Evolutionary conservation across 192 early-diverging fungal species (phyloP).

Genomic region (Linnemannia hyalina): DNA sequence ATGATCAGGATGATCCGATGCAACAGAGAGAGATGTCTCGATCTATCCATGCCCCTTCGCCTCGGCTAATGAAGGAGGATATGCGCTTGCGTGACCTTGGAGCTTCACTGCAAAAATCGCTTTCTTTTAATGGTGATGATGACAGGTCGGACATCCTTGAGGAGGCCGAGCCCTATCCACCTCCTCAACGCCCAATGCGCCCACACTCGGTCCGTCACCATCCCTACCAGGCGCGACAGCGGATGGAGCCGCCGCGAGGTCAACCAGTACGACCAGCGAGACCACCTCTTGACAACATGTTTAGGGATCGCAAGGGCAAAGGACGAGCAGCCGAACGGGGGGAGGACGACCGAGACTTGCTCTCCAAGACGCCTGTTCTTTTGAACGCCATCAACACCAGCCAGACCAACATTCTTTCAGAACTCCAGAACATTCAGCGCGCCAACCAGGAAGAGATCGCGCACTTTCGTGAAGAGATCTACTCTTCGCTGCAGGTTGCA

Average conservation of each 20-base stretch:
- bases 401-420: slow-evolving; percentile 51
- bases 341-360: slow-evolving; percentile 26
- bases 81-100: slow-evolving; percentile 43
- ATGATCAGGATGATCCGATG: slow-evolving; percentile 34
- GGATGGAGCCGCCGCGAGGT: slow-evolving; percentile 12
- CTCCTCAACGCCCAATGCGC: not conserved
- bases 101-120: slow-evolving; percentile 38
- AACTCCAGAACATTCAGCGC: slow-evolving; percentile 36
- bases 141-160: slow-evolving; percentile 25
- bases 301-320: slow-evolving; percentile 46
- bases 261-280: slow-evolving; percentile 9
- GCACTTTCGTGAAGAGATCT: slow-evolving; percentile 46
- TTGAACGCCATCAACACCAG: slow-evolving; percentile 50
- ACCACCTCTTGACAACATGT: slow-evolving; percentile 23
- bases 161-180: slow-evolving; percentile 15
- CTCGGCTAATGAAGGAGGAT: slow-evolving; percentile 31
- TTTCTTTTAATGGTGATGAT: slow-evolving; percentile 51
- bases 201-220: slow-evolving; percentile 24
- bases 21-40: slow-evolving; percentile 22
- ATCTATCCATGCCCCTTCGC: slow-evolving; percentile 11
- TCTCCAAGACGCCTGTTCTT: slow-evolving; percentile 40
- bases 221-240: slow-evolving; percentile 24
- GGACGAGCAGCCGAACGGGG: slow-evolving; percentile 20
- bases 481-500: slow-evolving; percentile 38
- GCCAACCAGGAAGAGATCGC: slow-evolving; percentile 27